These are phyloP conservation scores for Blastobotrys attinorum DNA, from an alignment of 805 yeast genomes.

Conservation along the genomic window DNA sequence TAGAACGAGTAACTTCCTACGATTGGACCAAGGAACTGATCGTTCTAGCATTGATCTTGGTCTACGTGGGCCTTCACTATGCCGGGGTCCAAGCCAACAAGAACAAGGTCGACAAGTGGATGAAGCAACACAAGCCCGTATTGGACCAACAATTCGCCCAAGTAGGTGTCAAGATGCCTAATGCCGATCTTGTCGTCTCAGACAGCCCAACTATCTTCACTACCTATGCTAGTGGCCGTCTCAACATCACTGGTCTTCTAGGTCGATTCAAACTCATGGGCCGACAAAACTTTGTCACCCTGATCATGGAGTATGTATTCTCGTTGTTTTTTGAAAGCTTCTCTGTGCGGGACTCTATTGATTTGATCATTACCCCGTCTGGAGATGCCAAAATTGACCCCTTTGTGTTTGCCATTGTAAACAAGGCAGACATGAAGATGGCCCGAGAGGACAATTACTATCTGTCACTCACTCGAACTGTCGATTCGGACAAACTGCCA, in stretches of 20 bases:
- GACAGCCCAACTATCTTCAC: conserved; percentile 57
- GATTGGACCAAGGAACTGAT: conserved; percentile 72
- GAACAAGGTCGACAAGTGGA: conserved; percentile 44
- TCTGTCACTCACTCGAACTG: conserved; percentile 74
- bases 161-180: conserved; percentile 43
- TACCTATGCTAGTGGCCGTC: conserved; percentile 84
- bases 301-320: conserved; percentile 54
- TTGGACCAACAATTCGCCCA: conserved; percentile 66
- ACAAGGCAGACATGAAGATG: conserved; percentile 74
- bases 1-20: conserved; percentile 49
- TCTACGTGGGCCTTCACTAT: conserved; percentile 43
- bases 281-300: conserved; percentile 70
- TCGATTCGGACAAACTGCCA: conserved; percentile 68
- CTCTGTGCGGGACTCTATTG: conserved; percentile 48
- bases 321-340: conserved; percentile 40
- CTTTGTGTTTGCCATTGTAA: conserved; percentile 76
- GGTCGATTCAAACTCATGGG: conserved; percentile 59
- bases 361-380: conserved; percentile 52
- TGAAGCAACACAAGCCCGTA: conserved; percentile 42
- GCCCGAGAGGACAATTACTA: conserved; percentile 71
- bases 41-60: conserved; percentile 44
- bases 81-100: conserved; percentile 56
- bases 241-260: conserved; percentile 56
- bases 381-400: conserved; percentile 51
- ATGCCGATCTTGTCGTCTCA: conserved; percentile 39